Evolutionary conservation across 2,329 filamentous ascomycete species (phyloP).

Genomic region (Onygenales sp.): DNA sequence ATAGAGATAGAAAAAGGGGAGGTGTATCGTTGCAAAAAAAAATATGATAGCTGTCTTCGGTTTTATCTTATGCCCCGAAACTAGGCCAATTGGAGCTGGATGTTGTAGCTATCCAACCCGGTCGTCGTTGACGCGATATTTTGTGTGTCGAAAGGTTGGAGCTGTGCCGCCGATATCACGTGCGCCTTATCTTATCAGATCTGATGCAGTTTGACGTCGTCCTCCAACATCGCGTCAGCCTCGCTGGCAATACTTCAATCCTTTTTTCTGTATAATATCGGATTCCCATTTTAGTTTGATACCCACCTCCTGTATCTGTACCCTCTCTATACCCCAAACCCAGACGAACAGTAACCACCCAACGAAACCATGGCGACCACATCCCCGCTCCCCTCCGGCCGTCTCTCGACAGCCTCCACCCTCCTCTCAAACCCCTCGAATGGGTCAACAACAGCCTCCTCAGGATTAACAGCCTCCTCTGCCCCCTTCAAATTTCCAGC

Average conservation of each 20-base stretch:
- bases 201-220: not conserved
- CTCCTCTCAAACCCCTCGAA: not conserved
- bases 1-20: too few relatives aligned
- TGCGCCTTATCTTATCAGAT: not conserved
- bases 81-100: not conserved
- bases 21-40: not conserved
- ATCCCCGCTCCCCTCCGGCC: not conserved
- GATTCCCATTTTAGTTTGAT: too few relatives aligned
- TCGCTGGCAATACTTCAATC: not conserved
- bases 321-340: too few relatives aligned
- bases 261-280: too few relatives aligned
- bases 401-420: conserved; percentile 8
- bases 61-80: not conserved
- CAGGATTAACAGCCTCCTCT: conserved; percentile 6
- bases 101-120: not conserved
- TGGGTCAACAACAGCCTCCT: conserved; percentile 3
- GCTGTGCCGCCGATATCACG: not conserved
- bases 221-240: not conserved
- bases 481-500: conserved; percentile 29
- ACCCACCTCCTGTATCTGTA: too few relatives aligned
- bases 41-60: not conserved
- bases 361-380: not conserved
- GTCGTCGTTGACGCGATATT: not conserved
- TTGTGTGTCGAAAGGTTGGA: not conserved
- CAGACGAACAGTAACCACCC: not conserved